Evolutionary conservation across 2,329 filamentous ascomycete genomes (phyloP).

Genomic region (Beauveria asiatica): DNA sequence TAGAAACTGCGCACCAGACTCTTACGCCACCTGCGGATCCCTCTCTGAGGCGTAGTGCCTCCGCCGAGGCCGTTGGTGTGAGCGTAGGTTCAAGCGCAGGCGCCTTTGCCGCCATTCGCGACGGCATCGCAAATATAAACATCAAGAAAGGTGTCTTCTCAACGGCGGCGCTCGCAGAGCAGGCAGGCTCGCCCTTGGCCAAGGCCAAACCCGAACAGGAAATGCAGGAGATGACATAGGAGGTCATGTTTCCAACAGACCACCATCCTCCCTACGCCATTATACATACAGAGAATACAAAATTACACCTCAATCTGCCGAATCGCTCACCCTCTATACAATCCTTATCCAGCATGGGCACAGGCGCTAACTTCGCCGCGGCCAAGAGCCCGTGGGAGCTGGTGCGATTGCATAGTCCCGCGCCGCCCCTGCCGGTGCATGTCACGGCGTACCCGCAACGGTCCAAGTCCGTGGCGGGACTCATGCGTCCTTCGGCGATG

Average conservation of each 20-base stretch:
- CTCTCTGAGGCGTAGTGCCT: slow-evolving; percentile 35
- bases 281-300: slow-evolving; percentile 22
- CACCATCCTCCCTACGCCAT: slow-evolving; percentile 25
- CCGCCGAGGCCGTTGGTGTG: slow-evolving; percentile 25
- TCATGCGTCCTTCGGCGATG: not conserved
- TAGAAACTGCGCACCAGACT: slow-evolving; percentile 49
- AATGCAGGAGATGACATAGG: slow-evolving; percentile 39
- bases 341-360: not conserved
- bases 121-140: slow-evolving; percentile 39
- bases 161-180: slow-evolving; percentile 21
- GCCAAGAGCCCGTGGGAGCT: slow-evolving; percentile 14
- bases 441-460: not conserved
- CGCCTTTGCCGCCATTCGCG: slow-evolving; percentile 38
- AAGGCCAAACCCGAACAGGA: slow-evolving; percentile 29
- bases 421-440: not conserved
- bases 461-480: not conserved
- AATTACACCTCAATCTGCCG: slow-evolving; percentile 5
- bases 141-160: slow-evolving; percentile 38
- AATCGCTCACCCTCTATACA: not conserved
- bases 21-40: slow-evolving; percentile 34
- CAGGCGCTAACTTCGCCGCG: slow-evolving; percentile 9
- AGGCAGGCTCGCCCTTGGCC: slow-evolving; percentile 17
- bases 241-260: slow-evolving; percentile 28
- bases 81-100: slow-evolving; percentile 20
- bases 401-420: slow-evolving; percentile 12